Base-by-base conservation (phyloP, 805 yeast species). In the Saccharomyces paradoxus region DNA sequence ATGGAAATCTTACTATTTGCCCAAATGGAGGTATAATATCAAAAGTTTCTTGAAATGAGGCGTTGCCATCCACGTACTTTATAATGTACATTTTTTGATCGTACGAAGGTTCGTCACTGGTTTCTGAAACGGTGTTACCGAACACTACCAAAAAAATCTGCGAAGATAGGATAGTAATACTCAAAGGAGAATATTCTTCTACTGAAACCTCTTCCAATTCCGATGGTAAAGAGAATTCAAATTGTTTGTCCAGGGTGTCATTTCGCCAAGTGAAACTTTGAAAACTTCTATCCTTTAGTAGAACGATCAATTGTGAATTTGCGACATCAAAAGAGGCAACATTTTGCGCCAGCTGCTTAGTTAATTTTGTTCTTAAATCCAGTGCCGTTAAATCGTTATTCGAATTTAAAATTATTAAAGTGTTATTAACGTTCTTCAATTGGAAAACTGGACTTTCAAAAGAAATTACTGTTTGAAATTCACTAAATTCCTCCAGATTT, bases 21-120 rank as follows among this genome's bases (percentile, higher is more conserved):
- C 84, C 82, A 60, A 74, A 82, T 0, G 86, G 79, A 3, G 81
- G 81, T 1, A 80, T 74, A 13, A 75, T 72, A 56, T 77, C 84
- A 55, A 56, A 70, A 4, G 76, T 59, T 56, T 74, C 77, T 22
- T 59, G 62, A 46, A 68, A 69, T 10, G 53, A 12, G 12, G 17
- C 14, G 13, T 49, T 14, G 6, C 32, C 48, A 8, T 32, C 29
- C 21, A 51, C 41, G 9, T 44, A 46, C 26, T 57, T 47, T 6
- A 67, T 63, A 27, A 67, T 51, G 51, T 54, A 69, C 32, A 58
- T 61, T 28, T 60, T 66, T 37, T 66, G 67, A 52, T 68, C 71
- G 53, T 66, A 68, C 49, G 53, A 55, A 8, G 57, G 63, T 17
- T 67, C 68, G 14, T 59, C 60, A 8, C 54, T 61, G 3, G 56